These are phyloP conservation scores for Scorias spongiosa DNA, from an alignment of 2,329 filamentous ascomycete species.

Conservation along the genomic window DNA sequence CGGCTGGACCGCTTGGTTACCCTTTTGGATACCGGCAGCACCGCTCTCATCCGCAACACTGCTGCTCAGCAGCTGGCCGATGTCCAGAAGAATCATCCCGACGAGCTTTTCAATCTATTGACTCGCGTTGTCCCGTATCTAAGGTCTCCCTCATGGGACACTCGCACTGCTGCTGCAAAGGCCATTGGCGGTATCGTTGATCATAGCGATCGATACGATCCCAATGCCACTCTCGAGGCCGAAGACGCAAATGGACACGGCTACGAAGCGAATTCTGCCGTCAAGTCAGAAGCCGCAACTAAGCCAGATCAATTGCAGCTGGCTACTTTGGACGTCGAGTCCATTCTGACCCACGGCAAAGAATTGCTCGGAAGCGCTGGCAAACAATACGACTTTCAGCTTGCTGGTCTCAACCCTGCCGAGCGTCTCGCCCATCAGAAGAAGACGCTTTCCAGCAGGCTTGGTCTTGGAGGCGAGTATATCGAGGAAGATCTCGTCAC, in stretches of 20 bases:
- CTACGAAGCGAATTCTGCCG: constrained; percentile 28
- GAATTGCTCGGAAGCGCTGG: constrained; percentile 70
- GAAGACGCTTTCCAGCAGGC: constrained; percentile 65
- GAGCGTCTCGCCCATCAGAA: constrained; percentile 75
- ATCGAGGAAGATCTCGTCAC: constrained; percentile 71
- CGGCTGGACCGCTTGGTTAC: constrained; percentile 38
- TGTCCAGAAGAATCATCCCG: constrained; percentile 94
- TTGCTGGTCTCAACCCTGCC: constrained; percentile 68
- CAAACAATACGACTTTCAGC: constrained; percentile 66
- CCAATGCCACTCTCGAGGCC: constrained; percentile 34
- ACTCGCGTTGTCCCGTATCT: constrained; percentile 92
- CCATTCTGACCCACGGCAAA: constrained; percentile 70
- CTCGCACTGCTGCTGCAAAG: constrained; percentile 79
- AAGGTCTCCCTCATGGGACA: constrained; percentile 93
- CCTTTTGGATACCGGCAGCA: constrained; percentile 93
- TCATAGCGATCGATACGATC: constrained; percentile 76
- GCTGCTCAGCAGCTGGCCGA: constrained; percentile 93
- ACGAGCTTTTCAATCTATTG: constrained; percentile 91
- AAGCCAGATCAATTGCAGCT: constrained; percentile 54
- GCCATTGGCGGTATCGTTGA: constrained; percentile 88
- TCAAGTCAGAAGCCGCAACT: constrained; percentile 10
- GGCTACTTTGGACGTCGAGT: constrained; percentile 58
- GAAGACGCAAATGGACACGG: constrained; percentile 24
- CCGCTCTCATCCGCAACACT: constrained; percentile 86
- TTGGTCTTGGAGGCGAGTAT: constrained; percentile 73